phyloP scores from a whole-genome alignment of 768 basidiomycete genomes.

The Tremella mesenterica region DNA sequence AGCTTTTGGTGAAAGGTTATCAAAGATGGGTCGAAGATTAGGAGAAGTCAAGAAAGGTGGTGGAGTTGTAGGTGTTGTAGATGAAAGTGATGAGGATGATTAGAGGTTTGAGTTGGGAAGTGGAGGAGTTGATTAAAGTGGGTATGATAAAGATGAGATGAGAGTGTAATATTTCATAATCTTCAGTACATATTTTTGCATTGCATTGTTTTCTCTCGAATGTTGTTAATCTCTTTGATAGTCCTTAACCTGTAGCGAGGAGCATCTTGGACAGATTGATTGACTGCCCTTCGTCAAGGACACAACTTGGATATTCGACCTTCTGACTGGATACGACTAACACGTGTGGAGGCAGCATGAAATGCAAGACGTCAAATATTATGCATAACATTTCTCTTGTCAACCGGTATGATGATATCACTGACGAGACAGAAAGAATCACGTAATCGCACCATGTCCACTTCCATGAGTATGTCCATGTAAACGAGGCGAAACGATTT shows the following conservation, averaged over 20 bases:
- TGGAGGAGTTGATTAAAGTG: neutral
- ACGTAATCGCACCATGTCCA: too few relatives aligned
- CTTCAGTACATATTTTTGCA: neutral
- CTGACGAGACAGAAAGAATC: too few relatives aligned
- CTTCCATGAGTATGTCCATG: too few relatives aligned
- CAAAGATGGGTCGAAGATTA: slow-evolving; percentile 59
- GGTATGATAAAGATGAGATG: neutral
- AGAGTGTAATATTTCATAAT: neutral
- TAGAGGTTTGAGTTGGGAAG: neutral
- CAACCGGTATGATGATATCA: too few relatives aligned
- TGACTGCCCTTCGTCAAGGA: too few relatives aligned
- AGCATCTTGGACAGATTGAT: neutral
- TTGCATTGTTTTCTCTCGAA: neutral
- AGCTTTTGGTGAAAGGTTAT: slow-evolving; percentile 69
- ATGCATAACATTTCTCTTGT: too few relatives aligned
- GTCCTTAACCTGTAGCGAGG: neutral
- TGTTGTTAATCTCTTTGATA: neutral
- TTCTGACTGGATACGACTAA: too few relatives aligned
- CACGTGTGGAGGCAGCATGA: too few relatives aligned
- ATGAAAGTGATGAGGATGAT: slow-evolving; percentile 48
- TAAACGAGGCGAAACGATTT: too few relatives aligned
- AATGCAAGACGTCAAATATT: too few relatives aligned
- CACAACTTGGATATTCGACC: too few relatives aligned
- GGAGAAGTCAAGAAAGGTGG: slow-evolving; percentile 43
- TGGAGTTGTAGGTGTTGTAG: slow-evolving; percentile 41